Evolutionary conservation across 2,329 filamentous ascomycete species (phyloP).

Genomic region (Coniella lustricola): DNA sequence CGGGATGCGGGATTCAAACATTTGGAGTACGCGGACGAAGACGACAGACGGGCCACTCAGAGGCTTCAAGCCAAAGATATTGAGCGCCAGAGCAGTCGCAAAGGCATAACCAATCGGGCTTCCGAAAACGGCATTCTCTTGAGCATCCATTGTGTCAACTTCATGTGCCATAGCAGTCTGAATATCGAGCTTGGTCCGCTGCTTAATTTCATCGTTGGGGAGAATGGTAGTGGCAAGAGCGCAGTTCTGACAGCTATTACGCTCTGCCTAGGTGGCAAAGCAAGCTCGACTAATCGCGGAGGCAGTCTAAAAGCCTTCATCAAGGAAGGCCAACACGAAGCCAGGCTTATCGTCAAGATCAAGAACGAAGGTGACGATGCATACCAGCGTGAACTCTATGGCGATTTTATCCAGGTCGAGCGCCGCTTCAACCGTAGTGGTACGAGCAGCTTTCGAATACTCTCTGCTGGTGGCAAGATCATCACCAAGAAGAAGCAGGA

Average conservation of each 20-base stretch:
- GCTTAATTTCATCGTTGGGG: slow-evolving; percentile 96
- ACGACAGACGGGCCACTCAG: slow-evolving; percentile 60
- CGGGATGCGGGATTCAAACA: slow-evolving; percentile 54
- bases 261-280: slow-evolving; percentile 90
- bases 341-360: slow-evolving; percentile 72
- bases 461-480: slow-evolving; percentile 59
- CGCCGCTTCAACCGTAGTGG: slow-evolving; percentile 74
- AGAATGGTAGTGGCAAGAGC: slow-evolving; percentile 97
- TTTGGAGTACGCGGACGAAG: slow-evolving; percentile 47
- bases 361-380: slow-evolving; percentile 85
- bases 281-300: slow-evolving; percentile 85
- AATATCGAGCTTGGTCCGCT: slow-evolving; percentile 81
- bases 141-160: slow-evolving; percentile 80
- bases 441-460: slow-evolving; percentile 78
- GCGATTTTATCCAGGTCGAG: slow-evolving; percentile 82
- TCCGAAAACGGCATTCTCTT: slow-evolving; percentile 84
- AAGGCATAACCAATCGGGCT: slow-evolving; percentile 57
- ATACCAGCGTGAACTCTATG: slow-evolving; percentile 76
- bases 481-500: slow-evolving; percentile 81
- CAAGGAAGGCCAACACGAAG: slow-evolving; percentile 76
- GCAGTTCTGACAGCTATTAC: slow-evolving; percentile 90
- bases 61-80: slow-evolving; percentile 32
- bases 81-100: slow-evolving; percentile 28
- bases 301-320: slow-evolving; percentile 82
- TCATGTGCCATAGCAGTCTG: slow-evolving; percentile 89